phyloP scores from a whole-genome alignment of 257 asterid species.

The Scutellaria galericulata region DNA sequence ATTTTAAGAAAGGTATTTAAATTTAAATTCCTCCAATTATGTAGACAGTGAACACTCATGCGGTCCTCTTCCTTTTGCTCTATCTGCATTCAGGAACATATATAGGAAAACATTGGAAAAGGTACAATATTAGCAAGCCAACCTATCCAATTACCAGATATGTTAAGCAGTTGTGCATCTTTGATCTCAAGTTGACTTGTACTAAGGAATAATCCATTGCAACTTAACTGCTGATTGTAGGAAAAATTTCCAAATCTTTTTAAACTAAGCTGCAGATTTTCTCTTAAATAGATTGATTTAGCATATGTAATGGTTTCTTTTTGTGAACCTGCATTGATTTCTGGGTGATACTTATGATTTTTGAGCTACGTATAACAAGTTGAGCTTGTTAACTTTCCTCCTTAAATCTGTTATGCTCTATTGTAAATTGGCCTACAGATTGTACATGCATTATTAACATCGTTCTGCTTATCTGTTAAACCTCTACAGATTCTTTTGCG shows the following conservation, averaged over 20 bases:
- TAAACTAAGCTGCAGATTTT: neutral
- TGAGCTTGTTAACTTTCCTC: neutral
- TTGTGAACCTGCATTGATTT: neutral
- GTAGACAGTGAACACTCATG: neutral
- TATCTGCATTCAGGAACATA: neutral
- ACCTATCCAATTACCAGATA: neutral
- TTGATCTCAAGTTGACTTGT: conserved; percentile 19
- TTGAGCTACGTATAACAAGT: neutral
- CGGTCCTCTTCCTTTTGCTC: neutral
- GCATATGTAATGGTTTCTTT: neutral
- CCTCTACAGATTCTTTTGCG: conserved; percentile 63
- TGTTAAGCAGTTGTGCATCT: neutral
- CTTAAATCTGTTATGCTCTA: neutral
- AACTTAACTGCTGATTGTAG: conserved; percentile 5
- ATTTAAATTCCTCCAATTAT: neutral
- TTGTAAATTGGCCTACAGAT: conserved; percentile 8
- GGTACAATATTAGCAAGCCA: neutral
- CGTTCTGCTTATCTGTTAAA: conserved; percentile 28
- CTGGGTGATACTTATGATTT: conserved; percentile 8
- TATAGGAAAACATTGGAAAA: neutral
- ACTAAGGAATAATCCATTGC: neutral
- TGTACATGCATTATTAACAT: conserved; percentile 24
- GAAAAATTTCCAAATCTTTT: neutral
- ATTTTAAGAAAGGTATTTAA: conserved; percentile 4
- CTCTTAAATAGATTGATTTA: neutral